These are phyloP conservation scores for Schwanniomyces occidentalis DNA, from an alignment of 805 yeast species.

Conservation along the genomic window DNA sequence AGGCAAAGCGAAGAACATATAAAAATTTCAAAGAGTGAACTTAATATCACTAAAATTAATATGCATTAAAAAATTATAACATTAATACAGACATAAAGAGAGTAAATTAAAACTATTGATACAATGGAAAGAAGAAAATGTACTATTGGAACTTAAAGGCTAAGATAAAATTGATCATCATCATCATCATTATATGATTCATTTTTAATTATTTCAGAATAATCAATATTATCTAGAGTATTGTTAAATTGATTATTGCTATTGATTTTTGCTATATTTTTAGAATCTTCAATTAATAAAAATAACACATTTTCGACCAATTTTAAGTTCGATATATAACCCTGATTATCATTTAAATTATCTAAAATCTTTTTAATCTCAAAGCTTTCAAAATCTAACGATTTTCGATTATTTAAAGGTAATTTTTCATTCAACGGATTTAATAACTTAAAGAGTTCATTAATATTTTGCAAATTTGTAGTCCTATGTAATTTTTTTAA, in stretches of 20 bases:
- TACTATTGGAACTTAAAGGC: too few relatives aligned
- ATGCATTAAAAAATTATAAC: too few relatives aligned
- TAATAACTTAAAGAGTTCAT: slow-evolving; percentile 14
- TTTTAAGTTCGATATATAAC: slow-evolving; percentile 11
- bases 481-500: slow-evolving; percentile 12
- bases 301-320: slow-evolving; percentile 23
- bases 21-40: too few relatives aligned
- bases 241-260: slow-evolving; percentile 1
- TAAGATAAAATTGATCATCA: too few relatives aligned
- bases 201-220: slow-evolving; percentile 9
- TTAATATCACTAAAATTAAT: too few relatives aligned
- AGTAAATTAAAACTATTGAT: too few relatives aligned
- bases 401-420: slow-evolving; percentile 19
- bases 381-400: slow-evolving; percentile 19
- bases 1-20: too few relatives aligned
- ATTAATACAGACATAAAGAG: too few relatives aligned
- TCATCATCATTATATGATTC: slow-evolving; percentile 14
- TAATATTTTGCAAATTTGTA: slow-evolving; percentile 15
- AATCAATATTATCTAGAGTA: slow-evolving; percentile 13
- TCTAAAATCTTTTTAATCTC: slow-evolving; percentile 14
- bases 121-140: too few relatives aligned
- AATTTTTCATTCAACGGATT: slow-evolving; percentile 10
- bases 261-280: neutral
- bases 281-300: slow-evolving; percentile 11
- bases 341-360: slow-evolving; percentile 9